phyloP scores from a whole-genome alignment of 768 basidiomycete genomes.

The Xerocomus brunneocitrinus region DNA sequence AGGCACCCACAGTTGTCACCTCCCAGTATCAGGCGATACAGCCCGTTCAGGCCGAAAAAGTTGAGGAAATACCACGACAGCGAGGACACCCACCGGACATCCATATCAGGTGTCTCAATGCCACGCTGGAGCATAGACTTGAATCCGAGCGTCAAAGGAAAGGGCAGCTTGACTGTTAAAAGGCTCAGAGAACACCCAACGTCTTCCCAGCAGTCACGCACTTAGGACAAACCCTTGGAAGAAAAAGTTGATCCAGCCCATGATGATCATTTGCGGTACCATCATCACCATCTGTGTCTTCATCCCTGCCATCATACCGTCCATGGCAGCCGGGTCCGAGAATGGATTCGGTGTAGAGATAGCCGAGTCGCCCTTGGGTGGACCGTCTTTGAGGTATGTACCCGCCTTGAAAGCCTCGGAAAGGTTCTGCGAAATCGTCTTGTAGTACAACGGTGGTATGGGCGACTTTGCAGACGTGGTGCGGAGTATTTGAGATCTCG shows the following conservation, averaged over 20 bases:
- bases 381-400: slow-evolving; percentile 81
- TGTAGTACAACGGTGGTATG: slow-evolving; percentile 68
- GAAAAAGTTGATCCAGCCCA: slow-evolving; percentile 99
- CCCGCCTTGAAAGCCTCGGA: slow-evolving; percentile 69
- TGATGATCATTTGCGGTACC: slow-evolving; percentile 97
- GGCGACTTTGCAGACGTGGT: slow-evolving; percentile 78
- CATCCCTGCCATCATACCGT: slow-evolving; percentile 98
- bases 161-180: slow-evolving; percentile 83
- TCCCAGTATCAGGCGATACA: slow-evolving; percentile 92
- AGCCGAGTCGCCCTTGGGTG: slow-evolving; percentile 59
- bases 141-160: slow-evolving; percentile 94
- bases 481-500: slow-evolving; percentile 80
- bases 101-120: slow-evolving; percentile 93
- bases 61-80: slow-evolving; percentile 99
- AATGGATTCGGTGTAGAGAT: slow-evolving; percentile 73
- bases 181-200: background rate
- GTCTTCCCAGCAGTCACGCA: slow-evolving; percentile 41
- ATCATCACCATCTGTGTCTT: slow-evolving; percentile 99
- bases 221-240: slow-evolving; percentile 98
- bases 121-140: slow-evolving; percentile 97
- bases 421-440: slow-evolving; percentile 69
- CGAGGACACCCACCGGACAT: slow-evolving; percentile 98
- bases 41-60: slow-evolving; percentile 93
- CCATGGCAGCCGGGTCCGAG: slow-evolving; percentile 88
- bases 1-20: slow-evolving; percentile 72